Evolutionary conservation across 768 basidiomycete genomes (phyloP).

Genomic region (Nidula microcarpa): DNA sequence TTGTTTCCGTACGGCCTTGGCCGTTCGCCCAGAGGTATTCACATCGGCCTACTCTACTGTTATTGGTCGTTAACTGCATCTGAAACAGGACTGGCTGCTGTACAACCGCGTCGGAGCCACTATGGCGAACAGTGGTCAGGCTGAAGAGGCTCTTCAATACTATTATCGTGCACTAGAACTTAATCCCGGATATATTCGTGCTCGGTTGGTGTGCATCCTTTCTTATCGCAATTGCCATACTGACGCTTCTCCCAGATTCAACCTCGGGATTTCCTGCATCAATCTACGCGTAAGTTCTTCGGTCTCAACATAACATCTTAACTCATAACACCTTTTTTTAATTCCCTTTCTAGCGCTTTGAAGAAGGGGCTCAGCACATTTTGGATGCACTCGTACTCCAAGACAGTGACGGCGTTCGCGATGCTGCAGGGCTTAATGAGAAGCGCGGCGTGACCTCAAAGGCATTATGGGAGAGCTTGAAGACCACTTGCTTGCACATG

Average conservation of each 20-base stretch:
- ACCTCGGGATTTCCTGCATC: conserved; percentile 89
- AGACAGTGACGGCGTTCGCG: conserved; percentile 74
- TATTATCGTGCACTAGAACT: conserved; percentile 84
- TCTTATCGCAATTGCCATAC: conserved; percentile 1
- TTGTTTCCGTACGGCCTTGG: conserved; percentile 88
- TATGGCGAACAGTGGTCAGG: conserved; percentile 82
- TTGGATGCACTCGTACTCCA: conserved; percentile 88
- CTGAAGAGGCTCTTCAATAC: conserved; percentile 81
- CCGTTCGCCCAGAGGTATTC: conserved; percentile 80
- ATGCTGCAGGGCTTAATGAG: conserved; percentile 39
- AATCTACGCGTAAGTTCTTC: conserved; percentile 63
- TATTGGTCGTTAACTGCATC: conserved; percentile 3
- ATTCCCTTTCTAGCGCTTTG: conserved; percentile 80
- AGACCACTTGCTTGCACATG: conserved; percentile 79
- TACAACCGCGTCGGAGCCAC: conserved; percentile 95
- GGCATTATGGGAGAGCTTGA: conserved; percentile 86
- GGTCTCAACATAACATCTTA: not conserved
- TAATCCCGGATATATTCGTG: conserved; percentile 88
- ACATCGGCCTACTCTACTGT: not conserved
- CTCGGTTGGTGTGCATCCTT: conserved; percentile 47
- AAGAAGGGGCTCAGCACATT: conserved; percentile 83
- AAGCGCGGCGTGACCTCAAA: conserved; percentile 71
- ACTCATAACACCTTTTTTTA: not conserved
- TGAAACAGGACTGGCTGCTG: conserved; percentile 77
- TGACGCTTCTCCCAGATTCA: conserved; percentile 58